A percentile compares a stretch with the other conserved stretches of the same genome.
These are phyloP conservation scores for Rhizoctonia solani DNA, from an alignment of 1,284 basidiomycete genomes.

Conservation along the genomic window DNA sequence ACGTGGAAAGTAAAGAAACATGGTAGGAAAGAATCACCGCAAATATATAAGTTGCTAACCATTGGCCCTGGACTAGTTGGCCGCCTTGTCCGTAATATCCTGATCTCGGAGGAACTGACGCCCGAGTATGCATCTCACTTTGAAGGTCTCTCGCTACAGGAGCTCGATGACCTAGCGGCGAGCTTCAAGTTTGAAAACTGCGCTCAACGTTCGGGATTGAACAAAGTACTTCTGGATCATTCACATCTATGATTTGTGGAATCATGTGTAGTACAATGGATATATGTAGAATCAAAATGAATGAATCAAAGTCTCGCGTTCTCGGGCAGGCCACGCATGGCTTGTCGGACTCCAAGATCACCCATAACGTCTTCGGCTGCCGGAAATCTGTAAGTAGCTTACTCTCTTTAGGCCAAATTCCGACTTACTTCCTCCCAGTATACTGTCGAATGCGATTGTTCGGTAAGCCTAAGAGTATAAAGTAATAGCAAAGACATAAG, in stretches of 20 bases:
- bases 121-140: constrained; percentile 66
- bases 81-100: constrained; percentile 61
- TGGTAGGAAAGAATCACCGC: background rate
- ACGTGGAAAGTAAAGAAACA: constrained; percentile 28
- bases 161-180: constrained; percentile 63
- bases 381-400: background rate
- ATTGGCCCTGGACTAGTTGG: constrained; percentile 46
- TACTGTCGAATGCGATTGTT: constrained; percentile 35
- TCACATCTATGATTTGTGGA: constrained; percentile 31
- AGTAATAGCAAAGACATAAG: background rate
- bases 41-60: background rate
- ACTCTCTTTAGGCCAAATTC: background rate
- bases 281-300: background rate
- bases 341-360: constrained; percentile 38
- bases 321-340: constrained; percentile 37
- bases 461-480: constrained; percentile 11
- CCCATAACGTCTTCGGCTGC: constrained; percentile 37
- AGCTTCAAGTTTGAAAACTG: constrained; percentile 67
- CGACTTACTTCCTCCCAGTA: constrained; percentile 35
- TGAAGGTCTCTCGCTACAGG: constrained; percentile 55
- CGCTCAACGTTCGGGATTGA: constrained; percentile 47
- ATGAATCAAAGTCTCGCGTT: constrained; percentile 31
- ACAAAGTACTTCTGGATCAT: constrained; percentile 46
- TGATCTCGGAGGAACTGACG: constrained; percentile 66
- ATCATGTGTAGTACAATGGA: background rate